Conservation (phyloP, 305 asterid species). For the Fraxinus ornus region DNA sequence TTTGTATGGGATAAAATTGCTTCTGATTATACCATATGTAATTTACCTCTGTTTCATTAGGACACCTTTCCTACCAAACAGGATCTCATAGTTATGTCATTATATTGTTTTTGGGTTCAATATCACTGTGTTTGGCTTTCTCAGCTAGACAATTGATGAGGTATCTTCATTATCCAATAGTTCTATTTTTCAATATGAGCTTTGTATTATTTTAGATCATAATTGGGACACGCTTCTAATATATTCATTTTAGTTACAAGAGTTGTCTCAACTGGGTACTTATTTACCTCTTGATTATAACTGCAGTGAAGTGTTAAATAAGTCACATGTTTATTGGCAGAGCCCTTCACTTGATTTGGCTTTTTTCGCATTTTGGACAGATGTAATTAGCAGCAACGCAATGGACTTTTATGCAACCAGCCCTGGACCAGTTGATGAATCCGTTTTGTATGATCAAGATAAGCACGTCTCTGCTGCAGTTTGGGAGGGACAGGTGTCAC, state of each 20-base stretch:
- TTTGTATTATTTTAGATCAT: background rate
- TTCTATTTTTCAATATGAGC: background rate
- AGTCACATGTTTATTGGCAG: slow-evolving; percentile 7
- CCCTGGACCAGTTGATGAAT: slow-evolving; percentile 83
- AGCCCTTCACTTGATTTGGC: slow-evolving; percentile 16
- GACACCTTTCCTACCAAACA: background rate
- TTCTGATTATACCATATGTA: background rate
- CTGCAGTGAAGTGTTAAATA: background rate
- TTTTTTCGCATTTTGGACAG: slow-evolving; percentile 35
- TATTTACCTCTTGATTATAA: background rate
- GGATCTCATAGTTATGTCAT: background rate
- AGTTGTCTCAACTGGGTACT: background rate
- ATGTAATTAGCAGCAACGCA: slow-evolving; percentile 35
- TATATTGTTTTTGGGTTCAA: background rate
- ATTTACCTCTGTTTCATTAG: background rate
- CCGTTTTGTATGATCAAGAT: slow-evolving; percentile 82
- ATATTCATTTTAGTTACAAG: background rate
- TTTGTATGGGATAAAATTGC: background rate
- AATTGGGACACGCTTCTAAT: background rate
- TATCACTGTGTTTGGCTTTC: background rate
- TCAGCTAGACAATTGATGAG: background rate
- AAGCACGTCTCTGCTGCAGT: slow-evolving; percentile 87
- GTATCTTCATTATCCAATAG: background rate
- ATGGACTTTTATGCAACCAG: slow-evolving; percentile 68
- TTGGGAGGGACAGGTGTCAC: slow-evolving; percentile 89